A percentile compares a stretch with the other conserved stretches of the same genome.
These are phyloP conservation scores for Penicillium sclerotigenum DNA, from an alignment of 2,329 filamentous ascomycete genomes.

Conservation along the genomic window DNA sequence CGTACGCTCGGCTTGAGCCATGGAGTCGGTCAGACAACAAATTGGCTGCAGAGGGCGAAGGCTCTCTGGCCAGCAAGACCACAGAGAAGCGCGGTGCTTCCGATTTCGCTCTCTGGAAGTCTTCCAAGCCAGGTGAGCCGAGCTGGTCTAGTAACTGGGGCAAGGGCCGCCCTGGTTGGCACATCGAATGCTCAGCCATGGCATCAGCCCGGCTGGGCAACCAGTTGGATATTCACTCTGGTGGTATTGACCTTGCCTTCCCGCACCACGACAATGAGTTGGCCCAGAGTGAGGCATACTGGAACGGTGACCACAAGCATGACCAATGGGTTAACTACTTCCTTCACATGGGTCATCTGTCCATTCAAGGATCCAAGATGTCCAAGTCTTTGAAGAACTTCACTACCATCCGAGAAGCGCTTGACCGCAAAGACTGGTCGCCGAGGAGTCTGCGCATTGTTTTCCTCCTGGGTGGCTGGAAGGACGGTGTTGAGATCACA, in stretches of 20 bases:
- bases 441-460: conserved; percentile 77
- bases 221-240: conserved; percentile 88
- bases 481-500: conserved; percentile 86
- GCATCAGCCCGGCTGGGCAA: conserved; percentile 81
- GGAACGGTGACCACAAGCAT: conserved; percentile 46
- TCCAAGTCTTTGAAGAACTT: conserved; percentile 95
- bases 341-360: conserved; percentile 88
- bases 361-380: conserved; percentile 91
- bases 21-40: conserved; percentile 81
- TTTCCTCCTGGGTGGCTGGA: conserved; percentile 85
- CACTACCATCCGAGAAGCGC: conserved; percentile 82
- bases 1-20: conserved; percentile 80
- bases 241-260: conserved; percentile 86
- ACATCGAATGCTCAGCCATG: conserved; percentile 97
- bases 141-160: conserved; percentile 89
- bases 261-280: conserved; percentile 93
- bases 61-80: conserved; percentile 63
- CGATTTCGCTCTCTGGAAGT: conserved; percentile 94
- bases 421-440: conserved; percentile 68
- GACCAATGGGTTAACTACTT: conserved; percentile 93
- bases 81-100: conserved; percentile 69
- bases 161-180: conserved; percentile 84
- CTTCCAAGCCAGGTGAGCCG: conserved; percentile 86
- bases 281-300: conserved; percentile 87
- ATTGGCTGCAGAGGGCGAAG: conserved; percentile 84